Conservation (phyloP, 805 yeast genomes). For the Zygotorulaspora sp. region DNA sequence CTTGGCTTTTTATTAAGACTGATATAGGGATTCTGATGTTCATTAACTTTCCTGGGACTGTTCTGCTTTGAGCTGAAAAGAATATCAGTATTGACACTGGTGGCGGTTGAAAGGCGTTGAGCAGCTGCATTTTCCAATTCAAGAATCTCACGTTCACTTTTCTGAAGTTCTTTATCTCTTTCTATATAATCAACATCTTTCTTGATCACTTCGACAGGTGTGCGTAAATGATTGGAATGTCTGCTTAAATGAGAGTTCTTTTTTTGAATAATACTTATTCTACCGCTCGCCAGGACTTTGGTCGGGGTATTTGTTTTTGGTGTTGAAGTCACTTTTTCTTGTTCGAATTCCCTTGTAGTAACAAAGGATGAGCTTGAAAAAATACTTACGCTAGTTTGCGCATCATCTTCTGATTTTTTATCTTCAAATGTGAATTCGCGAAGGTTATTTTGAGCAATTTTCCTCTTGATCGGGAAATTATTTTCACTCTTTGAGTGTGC, state of each 20-base stretch:
- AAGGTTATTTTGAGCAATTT: conserved; percentile 46
- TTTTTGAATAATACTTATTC: conserved; percentile 29
- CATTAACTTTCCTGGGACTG: conserved; percentile 20
- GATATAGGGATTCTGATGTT: conserved; percentile 8
- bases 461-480: conserved; percentile 39
- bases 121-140: conserved; percentile 15
- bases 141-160: conserved; percentile 20
- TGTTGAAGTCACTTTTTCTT: conserved; percentile 10
- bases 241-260: conserved; percentile 7
- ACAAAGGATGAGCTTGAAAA: conserved; percentile 13
- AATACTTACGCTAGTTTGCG: not conserved
- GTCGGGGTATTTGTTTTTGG: not conserved
- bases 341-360: conserved; percentile 18
- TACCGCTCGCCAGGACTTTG: conserved; percentile 31
- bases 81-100: conserved; percentile 26
- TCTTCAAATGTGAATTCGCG: conserved; percentile 41
- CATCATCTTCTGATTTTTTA: conserved; percentile 7
- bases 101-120: conserved; percentile 10
- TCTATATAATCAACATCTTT: conserved; percentile 16
- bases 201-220: conserved; percentile 5
- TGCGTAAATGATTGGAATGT: conserved; percentile 2
- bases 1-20: conserved; percentile 29
- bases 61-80: conserved; percentile 22
- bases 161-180: conserved; percentile 21
- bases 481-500: not conserved